These are phyloP conservation scores for Aspergillus coremiiformis DNA, from an alignment of 495 filamentous ascomycete genomes.

Conservation along the genomic window DNA sequence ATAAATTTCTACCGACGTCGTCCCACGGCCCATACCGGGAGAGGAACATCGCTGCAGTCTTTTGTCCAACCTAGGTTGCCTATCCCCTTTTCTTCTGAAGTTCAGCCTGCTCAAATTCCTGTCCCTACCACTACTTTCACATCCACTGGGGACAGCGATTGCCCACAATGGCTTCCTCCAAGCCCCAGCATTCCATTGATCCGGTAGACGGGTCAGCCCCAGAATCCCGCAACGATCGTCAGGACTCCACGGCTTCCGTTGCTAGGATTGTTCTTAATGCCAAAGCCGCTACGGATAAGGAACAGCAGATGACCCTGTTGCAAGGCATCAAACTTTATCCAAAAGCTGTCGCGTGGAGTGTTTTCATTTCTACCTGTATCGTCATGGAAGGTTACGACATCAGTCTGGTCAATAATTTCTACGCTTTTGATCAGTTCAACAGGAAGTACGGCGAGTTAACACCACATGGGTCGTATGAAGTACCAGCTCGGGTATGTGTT, in stretches of 20 bases:
- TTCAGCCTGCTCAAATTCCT: neutral
- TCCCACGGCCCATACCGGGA: constrained; percentile 3
- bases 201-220: constrained; percentile 14
- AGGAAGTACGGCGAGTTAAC: constrained; percentile 56
- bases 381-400: constrained; percentile 56
- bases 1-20: constrained; percentile 5
- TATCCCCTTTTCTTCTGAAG: neutral
- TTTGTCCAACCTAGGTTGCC: neutral
- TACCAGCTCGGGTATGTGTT: constrained; percentile 48
- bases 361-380: constrained; percentile 48
- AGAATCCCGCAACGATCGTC: constrained; percentile 12
- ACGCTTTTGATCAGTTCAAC: constrained; percentile 51
- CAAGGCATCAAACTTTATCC: constrained; percentile 47
- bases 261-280: constrained; percentile 36
- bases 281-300: constrained; percentile 39
- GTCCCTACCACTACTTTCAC: neutral
- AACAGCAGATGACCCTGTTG: constrained; percentile 39
- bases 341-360: constrained; percentile 49
- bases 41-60: constrained; percentile 1
- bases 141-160: constrained; percentile 16
- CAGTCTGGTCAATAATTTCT: constrained; percentile 46
- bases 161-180: constrained; percentile 19
- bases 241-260: constrained; percentile 23
- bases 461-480: constrained; percentile 53
- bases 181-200: constrained; percentile 25